Evolutionary conservation across 106 monocot species (phyloP), one percentile per base, ranked within the genome.

Genomic region (Chionographis japonica): DNA sequence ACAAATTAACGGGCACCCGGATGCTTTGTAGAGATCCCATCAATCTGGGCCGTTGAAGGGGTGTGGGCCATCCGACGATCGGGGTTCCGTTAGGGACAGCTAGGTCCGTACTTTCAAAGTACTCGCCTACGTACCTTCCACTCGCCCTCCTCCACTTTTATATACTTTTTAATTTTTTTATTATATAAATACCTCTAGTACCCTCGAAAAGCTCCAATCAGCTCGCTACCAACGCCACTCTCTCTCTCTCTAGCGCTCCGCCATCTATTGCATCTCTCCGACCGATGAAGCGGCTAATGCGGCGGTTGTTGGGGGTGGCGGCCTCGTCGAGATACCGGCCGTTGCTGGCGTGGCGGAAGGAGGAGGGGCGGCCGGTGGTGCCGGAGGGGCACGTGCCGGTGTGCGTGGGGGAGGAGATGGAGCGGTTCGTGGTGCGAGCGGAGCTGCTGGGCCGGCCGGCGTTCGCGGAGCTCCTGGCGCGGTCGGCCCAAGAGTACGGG

Each of bases 401-500:
- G 12, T 70, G 38, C 59, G 80, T 81, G 39, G 80, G 80, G 3
- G 69, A 68, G 15, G 70, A 69, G 65, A 65, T 60, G 66, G 71
- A 81, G 70, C 49, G 75, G 57, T 81, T 81, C 61, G 70, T 56
- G 35, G 75, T 75, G 39, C 43, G 43, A 12, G 69, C 80, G 4
- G 80, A 75, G 20, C 58, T 75, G 1, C 75, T 81, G 15, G 35
- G 60, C 66, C 57, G 66, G 4, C 80, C 80, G 46, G 37, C 41
- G 38, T 74, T 81, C 66, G n/a, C 50, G 6, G 80, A 75, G 54
- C 80, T 81, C 8, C 75, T 81, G 36, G n/a, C 66, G 12, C 65
- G 51, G n/a, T 75, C 80, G 12, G 80, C 80, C 11, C 50, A 60
- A 70, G 80, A 81, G 71, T 81, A 81, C 75, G 80, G 80, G 14